phyloP scores from a whole-genome alignment of 163 green algal species.

The Volvox carteri region DNA sequence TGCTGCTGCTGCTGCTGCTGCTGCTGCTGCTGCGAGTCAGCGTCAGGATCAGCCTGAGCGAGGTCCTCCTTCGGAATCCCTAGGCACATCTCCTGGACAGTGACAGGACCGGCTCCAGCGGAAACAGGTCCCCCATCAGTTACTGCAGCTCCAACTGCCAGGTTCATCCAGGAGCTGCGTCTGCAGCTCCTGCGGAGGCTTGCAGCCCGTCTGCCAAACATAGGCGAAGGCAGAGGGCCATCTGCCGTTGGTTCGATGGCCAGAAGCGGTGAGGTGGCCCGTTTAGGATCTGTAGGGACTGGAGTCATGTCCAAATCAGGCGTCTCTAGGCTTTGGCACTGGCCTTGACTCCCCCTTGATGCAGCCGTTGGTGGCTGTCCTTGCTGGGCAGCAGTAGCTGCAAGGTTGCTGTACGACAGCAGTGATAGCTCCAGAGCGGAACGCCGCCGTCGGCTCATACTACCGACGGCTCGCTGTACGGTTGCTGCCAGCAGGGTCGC shows the following conservation, averaged over 20 bases:
- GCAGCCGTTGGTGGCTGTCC: not conserved
- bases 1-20: not conserved
- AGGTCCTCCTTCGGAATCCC: too few relatives aligned
- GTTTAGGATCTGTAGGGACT: not conserved
- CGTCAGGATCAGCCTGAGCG: too few relatives aligned
- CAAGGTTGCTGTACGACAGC: not conserved
- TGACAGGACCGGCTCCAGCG: too few relatives aligned
- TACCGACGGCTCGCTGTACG: constrained; percentile 6
- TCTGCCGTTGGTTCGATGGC: not conserved
- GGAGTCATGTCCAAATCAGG: not conserved
- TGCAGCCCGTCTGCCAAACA: not conserved
- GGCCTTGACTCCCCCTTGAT: not conserved
- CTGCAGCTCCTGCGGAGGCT: not conserved
- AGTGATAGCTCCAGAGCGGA: constrained; percentile 18
- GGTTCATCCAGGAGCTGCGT: not conserved
- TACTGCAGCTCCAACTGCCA: not conserved
- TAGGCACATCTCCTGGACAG: too few relatives aligned
- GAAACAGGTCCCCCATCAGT: too few relatives aligned
- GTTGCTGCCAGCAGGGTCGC: not conserved
- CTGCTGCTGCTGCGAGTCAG: not conserved
- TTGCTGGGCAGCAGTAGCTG: not conserved
- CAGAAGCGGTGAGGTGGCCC: not conserved
- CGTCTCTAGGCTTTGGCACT: not conserved
- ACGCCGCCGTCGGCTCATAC: not conserved
- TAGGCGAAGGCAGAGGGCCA: not conserved